Evolutionary conservation across 768 basidiomycete genomes (phyloP).

Genomic region (Panaeolus papilionaceus): DNA sequence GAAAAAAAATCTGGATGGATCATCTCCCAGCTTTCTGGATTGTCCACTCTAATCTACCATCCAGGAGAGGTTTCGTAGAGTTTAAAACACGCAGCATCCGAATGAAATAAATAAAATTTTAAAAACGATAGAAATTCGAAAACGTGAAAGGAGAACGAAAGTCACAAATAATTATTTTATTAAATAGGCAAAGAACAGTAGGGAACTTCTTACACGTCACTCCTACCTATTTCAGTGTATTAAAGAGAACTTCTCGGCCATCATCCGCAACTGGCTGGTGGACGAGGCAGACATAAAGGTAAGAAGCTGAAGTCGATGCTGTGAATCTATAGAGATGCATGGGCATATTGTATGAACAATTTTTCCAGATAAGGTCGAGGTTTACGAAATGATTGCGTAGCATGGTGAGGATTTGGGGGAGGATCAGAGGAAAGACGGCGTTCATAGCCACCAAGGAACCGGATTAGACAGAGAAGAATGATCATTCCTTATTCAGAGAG

Average conservation of each 20-base stretch:
- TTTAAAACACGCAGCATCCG: not conserved
- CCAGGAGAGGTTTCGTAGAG: not conserved
- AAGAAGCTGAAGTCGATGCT: not conserved
- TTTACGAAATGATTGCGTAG: slow-evolving; percentile 5
- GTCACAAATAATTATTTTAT: not conserved
- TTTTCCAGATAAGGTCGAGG: slow-evolving; percentile 15
- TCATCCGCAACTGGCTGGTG: slow-evolving; percentile 6
- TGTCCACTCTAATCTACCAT: not conserved
- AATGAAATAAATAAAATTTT: not conserved
- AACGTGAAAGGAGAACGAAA: not conserved
- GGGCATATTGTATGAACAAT: not conserved
- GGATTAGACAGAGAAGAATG: not conserved
- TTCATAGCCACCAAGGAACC: slow-evolving; percentile 2
- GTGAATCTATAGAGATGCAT: not conserved
- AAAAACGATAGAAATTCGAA: not conserved
- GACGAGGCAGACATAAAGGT: slow-evolving; percentile 2
- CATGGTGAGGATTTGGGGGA: slow-evolving; percentile 3
- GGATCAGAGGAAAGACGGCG: slow-evolving; percentile 8
- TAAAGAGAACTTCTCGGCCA: slow-evolving; percentile 1
- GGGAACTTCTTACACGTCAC: slow-evolving; percentile 31
- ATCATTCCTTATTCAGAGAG: not conserved
- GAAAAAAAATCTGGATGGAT: not conserved
- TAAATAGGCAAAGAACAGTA: slow-evolving; percentile 21
- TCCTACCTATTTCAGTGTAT: slow-evolving; percentile 22
- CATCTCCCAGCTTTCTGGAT: not conserved